Evolutionary conservation across 2,329 filamentous ascomycete species (phyloP), one percentile per base, ranked within the genome.

Genomic region (Zymoseptoria tritici): DNA sequence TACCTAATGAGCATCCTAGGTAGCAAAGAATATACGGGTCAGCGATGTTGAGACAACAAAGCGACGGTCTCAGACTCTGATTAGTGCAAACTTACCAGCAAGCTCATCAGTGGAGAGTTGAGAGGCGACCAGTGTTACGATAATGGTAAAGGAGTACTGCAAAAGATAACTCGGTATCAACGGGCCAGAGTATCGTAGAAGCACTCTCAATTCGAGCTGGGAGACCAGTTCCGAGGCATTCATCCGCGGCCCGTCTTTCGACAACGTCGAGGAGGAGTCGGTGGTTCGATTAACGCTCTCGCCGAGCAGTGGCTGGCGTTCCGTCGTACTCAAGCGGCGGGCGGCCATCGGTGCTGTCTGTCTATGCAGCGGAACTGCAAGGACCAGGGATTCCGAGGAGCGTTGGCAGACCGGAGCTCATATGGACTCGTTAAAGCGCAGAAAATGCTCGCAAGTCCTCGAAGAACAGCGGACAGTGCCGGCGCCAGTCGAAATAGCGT

Each of bases 141-240:
- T 77, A 36, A 82, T 71, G 57, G 73, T 80, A 64, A 80, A 81
- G 7, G 76, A 80, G 64, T 83, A 83, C 62, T 83, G 80, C 4
- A 83, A 73, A 0, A 83, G 68, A 61, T 82, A 83, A 0, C 81
- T 83, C n/a, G 78, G 71, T 55, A 80, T 77, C 20, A 83, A 71
- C 6, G 81, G 81, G 1, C 78, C 60, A 0, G 79, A 80, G 65
- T 80, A 80, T 60, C 71, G 73, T 46, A 74, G 64, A 29, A 77
- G 61, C 49, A 76, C 61, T 1, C 31, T 57, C 4, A 60, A 61
- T 57, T 74, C 64, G 9, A 50, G 53, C 49, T 24, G 42, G 36
- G 64, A 26, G 5, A 60, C 61, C 20, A 64, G 83, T 6, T 60
- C 56, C 13, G 22, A 24, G n/a, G 20, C 52, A 53, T 31, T 7